phyloP scores from a whole-genome alignment of 2,329 filamentous ascomycete species.

The Clarireedia paspali region DNA sequence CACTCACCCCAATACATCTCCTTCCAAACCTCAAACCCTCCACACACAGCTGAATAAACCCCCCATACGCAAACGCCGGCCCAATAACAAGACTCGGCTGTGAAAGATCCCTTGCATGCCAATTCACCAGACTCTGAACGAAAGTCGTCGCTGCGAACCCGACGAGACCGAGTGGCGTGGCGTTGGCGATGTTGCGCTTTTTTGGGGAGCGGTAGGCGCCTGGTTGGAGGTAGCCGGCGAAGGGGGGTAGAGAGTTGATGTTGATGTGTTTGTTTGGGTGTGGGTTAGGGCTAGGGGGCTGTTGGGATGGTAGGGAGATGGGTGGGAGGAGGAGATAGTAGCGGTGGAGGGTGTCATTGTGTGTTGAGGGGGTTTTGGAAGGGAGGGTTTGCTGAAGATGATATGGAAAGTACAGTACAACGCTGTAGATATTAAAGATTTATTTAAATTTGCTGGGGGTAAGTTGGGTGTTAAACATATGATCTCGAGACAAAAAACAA shows the following conservation, averaged over 20 bases:
- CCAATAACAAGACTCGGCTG: constrained; percentile 46
- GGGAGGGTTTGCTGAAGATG: no score
- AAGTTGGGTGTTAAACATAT: no score
- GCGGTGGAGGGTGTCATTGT: not conserved
- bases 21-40: not conserved
- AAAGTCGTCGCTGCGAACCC: constrained; percentile 58
- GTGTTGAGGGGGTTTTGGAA: no score
- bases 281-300: no score
- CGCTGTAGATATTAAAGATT: no score
- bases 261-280: constrained; percentile 19
- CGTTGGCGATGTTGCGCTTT: constrained; percentile 49
- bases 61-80: constrained; percentile 54
- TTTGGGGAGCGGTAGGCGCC: constrained; percentile 47
- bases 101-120: constrained; percentile 38
- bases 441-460: no score
- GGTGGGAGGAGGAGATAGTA: not conserved
- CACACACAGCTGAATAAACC: constrained; percentile 56
- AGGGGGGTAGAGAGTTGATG: constrained; percentile 39
- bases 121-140: constrained; percentile 50
- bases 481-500: no score
- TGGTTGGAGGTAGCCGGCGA: constrained; percentile 52
- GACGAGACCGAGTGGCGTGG: constrained; percentile 49
- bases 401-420: no score
- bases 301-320: not conserved
- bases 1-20: not conserved